phyloP scores from a whole-genome alignment of 2,329 filamentous ascomycete genomes.

The Massarina eburnea region DNA sequence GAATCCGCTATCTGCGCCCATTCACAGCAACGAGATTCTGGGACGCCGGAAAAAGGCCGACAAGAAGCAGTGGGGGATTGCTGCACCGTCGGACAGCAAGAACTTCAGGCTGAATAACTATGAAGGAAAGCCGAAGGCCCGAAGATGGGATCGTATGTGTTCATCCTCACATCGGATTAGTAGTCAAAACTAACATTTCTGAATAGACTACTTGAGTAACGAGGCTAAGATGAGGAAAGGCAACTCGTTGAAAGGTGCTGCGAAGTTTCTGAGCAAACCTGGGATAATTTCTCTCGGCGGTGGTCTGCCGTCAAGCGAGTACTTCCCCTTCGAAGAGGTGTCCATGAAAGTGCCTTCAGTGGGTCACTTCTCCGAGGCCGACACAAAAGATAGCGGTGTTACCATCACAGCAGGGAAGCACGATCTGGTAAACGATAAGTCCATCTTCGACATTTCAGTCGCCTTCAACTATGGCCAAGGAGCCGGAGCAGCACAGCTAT shows the following conservation, averaged over 20 bases:
- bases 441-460: conserved; percentile 74
- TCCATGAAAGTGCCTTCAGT: conserved; percentile 70
- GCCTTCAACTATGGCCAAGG: conserved; percentile 93
- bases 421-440: conserved; percentile 68
- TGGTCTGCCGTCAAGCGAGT: conserved; percentile 82
- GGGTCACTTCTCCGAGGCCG: conserved; percentile 70
- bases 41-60: conserved; percentile 71
- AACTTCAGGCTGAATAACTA: conserved; percentile 72
- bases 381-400: conserved; percentile 62
- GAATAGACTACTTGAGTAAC: conserved; percentile 44
- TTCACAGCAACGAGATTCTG: conserved; percentile 63
- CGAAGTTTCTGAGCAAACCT: conserved; percentile 74
- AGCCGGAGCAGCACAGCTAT: conserved; percentile 79
- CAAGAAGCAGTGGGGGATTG: conserved; percentile 71
- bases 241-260: conserved; percentile 77
- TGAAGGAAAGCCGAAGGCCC: conserved; percentile 71
- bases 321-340: conserved; percentile 88
- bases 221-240: conserved; percentile 59
- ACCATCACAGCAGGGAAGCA: conserved; percentile 76
- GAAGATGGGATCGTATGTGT: conserved; percentile 79
- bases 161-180: conserved; percentile 5
- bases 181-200: background rate
- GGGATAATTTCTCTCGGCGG: conserved; percentile 91
- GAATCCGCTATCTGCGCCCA: conserved; percentile 55
- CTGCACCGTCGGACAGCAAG: conserved; percentile 75